Evolutionary conservation across 148 eudicot genomes (phyloP).

Genomic region (Diospyros lotus): DNA sequence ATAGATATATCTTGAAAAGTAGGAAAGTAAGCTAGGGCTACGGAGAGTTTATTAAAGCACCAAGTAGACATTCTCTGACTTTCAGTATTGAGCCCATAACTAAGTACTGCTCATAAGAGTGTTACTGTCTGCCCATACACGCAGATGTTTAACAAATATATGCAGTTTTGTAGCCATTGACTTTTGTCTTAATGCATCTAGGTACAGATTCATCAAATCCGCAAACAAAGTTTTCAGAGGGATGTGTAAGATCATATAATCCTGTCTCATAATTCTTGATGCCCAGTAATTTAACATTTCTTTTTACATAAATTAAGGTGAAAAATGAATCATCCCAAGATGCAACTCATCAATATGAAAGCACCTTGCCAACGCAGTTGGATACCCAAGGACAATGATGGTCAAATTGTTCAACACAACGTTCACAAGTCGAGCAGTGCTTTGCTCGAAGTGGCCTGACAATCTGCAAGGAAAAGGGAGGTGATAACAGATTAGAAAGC

Average conservation of each 20-base stretch:
- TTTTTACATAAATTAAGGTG: background rate
- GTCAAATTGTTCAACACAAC: conserved; percentile 98
- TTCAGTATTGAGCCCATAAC: too few species aligned
- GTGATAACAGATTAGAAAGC: background rate
- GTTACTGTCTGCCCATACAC: background rate
- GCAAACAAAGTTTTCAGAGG: background rate
- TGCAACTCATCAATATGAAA: conserved; percentile 10
- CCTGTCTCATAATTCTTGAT: background rate
- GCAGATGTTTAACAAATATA: background rate
- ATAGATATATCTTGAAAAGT: background rate
- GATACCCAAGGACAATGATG: conserved; percentile 99
- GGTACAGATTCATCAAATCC: background rate
- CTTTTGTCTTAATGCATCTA: background rate
- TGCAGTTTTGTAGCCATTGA: background rate
- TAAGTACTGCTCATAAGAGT: too few species aligned
- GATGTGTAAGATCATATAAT: background rate
- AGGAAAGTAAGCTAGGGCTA: background rate
- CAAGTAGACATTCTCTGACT: background rate
- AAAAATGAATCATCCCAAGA: conserved; percentile 8
- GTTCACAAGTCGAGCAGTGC: conserved; percentile 98
- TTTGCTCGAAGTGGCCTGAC: conserved; percentile 98
- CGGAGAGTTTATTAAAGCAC: background rate
- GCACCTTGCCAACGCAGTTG: conserved; percentile 94
- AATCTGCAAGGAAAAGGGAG: conserved; percentile 45
- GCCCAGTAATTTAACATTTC: background rate